Percentiles rank a stretch among this genome's conserved stretches.
Conservation (phyloP, 2,329 filamentous ascomycete genomes). For the Talaromyces rugulosus region DNA sequence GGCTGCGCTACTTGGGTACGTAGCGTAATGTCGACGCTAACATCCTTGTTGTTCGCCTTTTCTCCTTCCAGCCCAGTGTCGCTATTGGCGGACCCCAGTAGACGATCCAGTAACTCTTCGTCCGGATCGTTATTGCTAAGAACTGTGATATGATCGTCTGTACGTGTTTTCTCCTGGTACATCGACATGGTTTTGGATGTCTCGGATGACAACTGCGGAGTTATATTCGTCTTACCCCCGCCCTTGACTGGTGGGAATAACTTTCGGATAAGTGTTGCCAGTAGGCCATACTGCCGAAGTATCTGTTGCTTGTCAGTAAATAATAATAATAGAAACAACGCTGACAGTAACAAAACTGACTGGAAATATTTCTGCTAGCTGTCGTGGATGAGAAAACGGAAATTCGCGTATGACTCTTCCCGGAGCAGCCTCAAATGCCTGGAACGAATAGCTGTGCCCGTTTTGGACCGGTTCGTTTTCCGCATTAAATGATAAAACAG, state of each 20-base stretch:
- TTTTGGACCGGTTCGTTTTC: constrained; percentile 26
- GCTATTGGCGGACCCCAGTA: constrained; percentile 34
- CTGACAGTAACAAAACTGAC: constrained; percentile 19
- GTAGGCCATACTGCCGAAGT: constrained; percentile 41
- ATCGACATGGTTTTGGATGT: constrained; percentile 4
- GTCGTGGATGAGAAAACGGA: constrained; percentile 43
- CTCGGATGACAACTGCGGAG: constrained; percentile 9
- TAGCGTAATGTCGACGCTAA: constrained; percentile 36
- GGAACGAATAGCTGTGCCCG: constrained; percentile 41
- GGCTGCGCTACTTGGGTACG: constrained; percentile 36
- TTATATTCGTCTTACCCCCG: background rate
- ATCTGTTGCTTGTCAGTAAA: constrained; percentile 23
- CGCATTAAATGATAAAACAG: constrained; percentile 29
- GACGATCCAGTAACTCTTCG: constrained; percentile 52
- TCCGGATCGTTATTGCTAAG: constrained; percentile 40
- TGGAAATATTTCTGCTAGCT: constrained; percentile 41
- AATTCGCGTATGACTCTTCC: constrained; percentile 39
- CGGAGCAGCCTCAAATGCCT: constrained; percentile 37
- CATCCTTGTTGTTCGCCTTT: constrained; percentile 12
- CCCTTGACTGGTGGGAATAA: constrained; percentile 23
- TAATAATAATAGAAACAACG: background rate
- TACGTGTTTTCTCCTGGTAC: constrained; percentile 13
- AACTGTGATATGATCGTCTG: constrained; percentile 18
- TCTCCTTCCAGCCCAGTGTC: background rate
- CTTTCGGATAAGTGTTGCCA: constrained; percentile 36